These are phyloP conservation scores for Cladosporium sp. DNA, from an alignment of 2,329 filamentous ascomycete species.

Conservation along the genomic window DNA sequence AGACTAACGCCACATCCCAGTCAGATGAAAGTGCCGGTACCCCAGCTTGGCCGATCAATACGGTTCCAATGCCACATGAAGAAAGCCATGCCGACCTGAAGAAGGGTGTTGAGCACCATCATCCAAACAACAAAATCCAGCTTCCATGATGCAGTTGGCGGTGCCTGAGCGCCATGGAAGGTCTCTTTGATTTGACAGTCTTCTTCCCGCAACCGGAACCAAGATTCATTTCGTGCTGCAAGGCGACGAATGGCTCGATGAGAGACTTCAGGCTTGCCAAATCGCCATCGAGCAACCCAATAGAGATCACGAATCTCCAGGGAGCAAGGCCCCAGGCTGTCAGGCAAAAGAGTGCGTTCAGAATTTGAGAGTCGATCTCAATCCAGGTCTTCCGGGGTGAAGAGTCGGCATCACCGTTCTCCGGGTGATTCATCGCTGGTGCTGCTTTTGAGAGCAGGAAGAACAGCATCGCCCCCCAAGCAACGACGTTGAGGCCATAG, in stretches of 20 bases:
- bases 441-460: constrained; percentile 72
- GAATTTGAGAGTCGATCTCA: constrained; percentile 77
- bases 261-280: constrained; percentile 47
- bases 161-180: constrained; percentile 57
- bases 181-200: constrained; percentile 4
- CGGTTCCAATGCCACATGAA: constrained; percentile 64
- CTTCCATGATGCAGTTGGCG: constrained; percentile 64
- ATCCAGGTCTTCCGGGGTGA: constrained; percentile 78
- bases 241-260: constrained; percentile 36
- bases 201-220: constrained; percentile 39
- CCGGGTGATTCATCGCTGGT: constrained; percentile 58
- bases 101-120: constrained; percentile 69
- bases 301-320: constrained; percentile 76
- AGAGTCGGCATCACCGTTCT: constrained; percentile 31
- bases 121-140: constrained; percentile 72
- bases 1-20: constrained; percentile 12
- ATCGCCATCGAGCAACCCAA: constrained; percentile 61
- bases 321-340: constrained; percentile 78
- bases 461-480: constrained; percentile 90
- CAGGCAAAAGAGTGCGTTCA: constrained; percentile 81
- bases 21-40: constrained; percentile 12
- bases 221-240: constrained; percentile 9
- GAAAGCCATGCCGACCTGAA: constrained; percentile 65
- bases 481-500: constrained; percentile 78
- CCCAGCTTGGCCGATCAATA: constrained; percentile 14